Evolutionary conservation across 2,329 filamentous ascomycete genomes (phyloP).

Genomic region (Aspergillus sojae): DNA sequence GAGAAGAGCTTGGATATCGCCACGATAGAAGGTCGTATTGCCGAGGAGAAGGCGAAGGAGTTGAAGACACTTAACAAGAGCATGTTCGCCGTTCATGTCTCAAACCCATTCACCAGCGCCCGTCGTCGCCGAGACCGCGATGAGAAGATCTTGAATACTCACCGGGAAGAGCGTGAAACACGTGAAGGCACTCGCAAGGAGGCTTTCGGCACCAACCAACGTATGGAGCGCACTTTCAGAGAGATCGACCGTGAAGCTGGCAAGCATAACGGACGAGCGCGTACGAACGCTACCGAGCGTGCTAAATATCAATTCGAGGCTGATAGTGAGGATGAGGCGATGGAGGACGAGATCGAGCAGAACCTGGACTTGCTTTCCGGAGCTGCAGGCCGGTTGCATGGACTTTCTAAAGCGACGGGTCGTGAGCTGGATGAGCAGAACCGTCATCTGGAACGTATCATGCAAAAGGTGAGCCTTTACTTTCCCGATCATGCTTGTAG

Average conservation of each 20-base stretch:
- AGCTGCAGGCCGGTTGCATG: slow-evolving; percentile 70
- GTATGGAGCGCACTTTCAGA: slow-evolving; percentile 65
- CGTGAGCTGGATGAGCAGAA: slow-evolving; percentile 78
- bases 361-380: slow-evolving; percentile 64
- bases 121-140: slow-evolving; percentile 67
- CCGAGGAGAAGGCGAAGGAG: slow-evolving; percentile 78
- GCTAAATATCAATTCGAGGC: slow-evolving; percentile 78
- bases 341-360: slow-evolving; percentile 71
- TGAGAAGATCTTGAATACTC: slow-evolving; percentile 68
- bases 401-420: slow-evolving; percentile 72
- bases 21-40: slow-evolving; percentile 72
- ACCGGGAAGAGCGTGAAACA: slow-evolving; percentile 58
- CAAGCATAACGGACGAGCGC: slow-evolving; percentile 54
- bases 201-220: slow-evolving; percentile 57
- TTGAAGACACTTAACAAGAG: slow-evolving; percentile 82
- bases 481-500: background rate
- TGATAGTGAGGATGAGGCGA: slow-evolving; percentile 69
- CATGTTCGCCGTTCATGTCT: slow-evolving; percentile 86
- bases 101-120: slow-evolving; percentile 75
- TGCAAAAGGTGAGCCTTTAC: slow-evolving; percentile 65
- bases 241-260: slow-evolving; percentile 60
- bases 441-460: slow-evolving; percentile 74
- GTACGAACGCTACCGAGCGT: slow-evolving; percentile 60
- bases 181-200: slow-evolving; percentile 59
- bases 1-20: slow-evolving; percentile 82